These are phyloP conservation scores for Haematococcus lacustris DNA, from an alignment of 139 green algal species.

Conservation along the genomic window DNA sequence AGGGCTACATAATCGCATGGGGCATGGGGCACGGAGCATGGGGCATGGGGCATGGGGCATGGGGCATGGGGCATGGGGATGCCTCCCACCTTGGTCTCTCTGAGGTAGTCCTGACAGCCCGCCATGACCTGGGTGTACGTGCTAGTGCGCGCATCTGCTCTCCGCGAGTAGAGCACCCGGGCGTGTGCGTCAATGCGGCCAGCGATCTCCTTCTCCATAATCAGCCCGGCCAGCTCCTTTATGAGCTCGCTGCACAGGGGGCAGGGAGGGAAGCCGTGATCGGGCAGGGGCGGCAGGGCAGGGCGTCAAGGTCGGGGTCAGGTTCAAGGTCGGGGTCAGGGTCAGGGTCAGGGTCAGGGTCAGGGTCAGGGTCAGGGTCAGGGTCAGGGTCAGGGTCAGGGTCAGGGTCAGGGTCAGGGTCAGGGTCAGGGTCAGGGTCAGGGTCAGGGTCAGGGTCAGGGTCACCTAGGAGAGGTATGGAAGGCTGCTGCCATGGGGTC, in stretches of 20 bases:
- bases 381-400: not conserved
- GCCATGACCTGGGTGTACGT: conserved; percentile 58
- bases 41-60: no score
- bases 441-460: conserved; percentile 1
- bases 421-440: not conserved
- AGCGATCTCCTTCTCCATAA: conserved; percentile 65
- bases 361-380: not conserved
- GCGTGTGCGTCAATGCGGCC: conserved; percentile 76
- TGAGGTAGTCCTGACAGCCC: conserved; percentile 53
- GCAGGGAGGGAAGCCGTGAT: not conserved
- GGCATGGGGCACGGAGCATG: no score
- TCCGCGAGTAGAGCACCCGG: conserved; percentile 62
- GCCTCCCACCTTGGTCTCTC: conserved; percentile 38
- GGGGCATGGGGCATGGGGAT: no score
- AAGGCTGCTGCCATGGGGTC: conserved; percentile 63
- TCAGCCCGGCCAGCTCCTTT: conserved; percentile 74
- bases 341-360: no score
- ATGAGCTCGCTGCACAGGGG: conserved; percentile 48
- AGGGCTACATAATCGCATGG: no score
- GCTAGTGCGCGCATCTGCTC: conserved; percentile 56
- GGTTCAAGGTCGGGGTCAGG: no score
- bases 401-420: not conserved
- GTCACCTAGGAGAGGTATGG: conserved; percentile 45
- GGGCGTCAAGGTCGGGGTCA: no score
- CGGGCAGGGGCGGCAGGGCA: no score